Evolutionary conservation across 495 filamentous ascomycete species (phyloP).

Genomic region (Aspergillus olivimuriae): DNA sequence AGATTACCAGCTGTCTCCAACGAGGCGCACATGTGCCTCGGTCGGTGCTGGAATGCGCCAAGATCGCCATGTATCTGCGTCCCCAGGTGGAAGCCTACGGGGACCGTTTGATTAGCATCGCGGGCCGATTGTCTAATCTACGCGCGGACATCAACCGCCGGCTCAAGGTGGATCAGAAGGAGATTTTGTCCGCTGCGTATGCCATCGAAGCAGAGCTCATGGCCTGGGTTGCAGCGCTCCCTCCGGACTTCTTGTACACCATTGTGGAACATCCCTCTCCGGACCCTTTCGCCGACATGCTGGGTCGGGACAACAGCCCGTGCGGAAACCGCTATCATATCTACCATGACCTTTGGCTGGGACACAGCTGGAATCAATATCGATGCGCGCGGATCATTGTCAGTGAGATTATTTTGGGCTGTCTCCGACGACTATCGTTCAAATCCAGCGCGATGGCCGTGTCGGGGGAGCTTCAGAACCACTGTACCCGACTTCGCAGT

Average conservation of each 20-base stretch:
- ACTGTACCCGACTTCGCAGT: constrained; percentile 27
- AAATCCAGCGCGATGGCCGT: constrained; percentile 4
- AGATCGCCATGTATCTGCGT: constrained; percentile 29
- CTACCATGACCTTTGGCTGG: constrained; percentile 52
- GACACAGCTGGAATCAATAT: constrained; percentile 56
- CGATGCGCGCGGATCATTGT: constrained; percentile 54
- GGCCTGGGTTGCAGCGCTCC: constrained; percentile 33
- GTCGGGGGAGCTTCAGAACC: constrained; percentile 26
- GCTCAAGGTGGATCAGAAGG: constrained; percentile 29
- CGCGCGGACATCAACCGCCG: constrained; percentile 38
- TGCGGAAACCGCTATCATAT: constrained; percentile 55
- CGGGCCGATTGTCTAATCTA: constrained; percentile 38
- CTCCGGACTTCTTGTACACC: constrained; percentile 30
- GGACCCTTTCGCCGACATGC: constrained; percentile 15
- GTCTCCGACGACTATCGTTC: constrained; percentile 12
- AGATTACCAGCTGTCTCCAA: constrained; percentile 39
- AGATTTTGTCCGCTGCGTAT: constrained; percentile 40
- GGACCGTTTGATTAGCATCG: constrained; percentile 31
- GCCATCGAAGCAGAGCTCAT: constrained; percentile 47
- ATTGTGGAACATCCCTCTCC: constrained; percentile 18
- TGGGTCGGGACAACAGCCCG: constrained; percentile 18
- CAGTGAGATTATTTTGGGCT: constrained; percentile 43
- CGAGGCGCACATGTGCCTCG: constrained; percentile 28
- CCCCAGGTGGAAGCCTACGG: constrained; percentile 27
- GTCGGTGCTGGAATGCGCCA: constrained; percentile 28